Evolutionary conservation across 495 filamentous ascomycete genomes (phyloP), one percentile per base, ranked within the genome.

Genomic region (Geoglossum glabrum): DNA sequence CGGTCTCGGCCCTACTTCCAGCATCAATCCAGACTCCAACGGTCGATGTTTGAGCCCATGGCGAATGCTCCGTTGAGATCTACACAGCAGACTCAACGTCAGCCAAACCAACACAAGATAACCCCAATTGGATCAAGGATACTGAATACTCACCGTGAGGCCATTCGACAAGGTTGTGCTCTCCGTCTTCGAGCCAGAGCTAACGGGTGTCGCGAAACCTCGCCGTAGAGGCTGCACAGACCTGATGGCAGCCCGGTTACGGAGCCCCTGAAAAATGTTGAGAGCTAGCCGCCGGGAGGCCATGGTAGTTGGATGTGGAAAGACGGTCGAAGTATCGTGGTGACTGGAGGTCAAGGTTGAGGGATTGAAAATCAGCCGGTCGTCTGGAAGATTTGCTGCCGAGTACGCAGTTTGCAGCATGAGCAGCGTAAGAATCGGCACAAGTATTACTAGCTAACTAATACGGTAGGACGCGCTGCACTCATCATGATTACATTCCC

Each of bases 1-100:
- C 86, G 64, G 92, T 99, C 80, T 99, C 92, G 71, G 92, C 89
- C 70, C 92, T 80, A 72, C 86, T 93, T 71, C 92, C 92, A 78
- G 92, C 90, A 76, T 99, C 93, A 70, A 99, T 97, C 86, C 93
- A 99, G 49, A 99, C 86, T 67, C 92, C 92, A 64, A 97, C 93
- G 51, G 92, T 99, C 63, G 87, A 93, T 58, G 92, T 99, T 77
- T 97, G 90, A 62, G 92, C 90, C 79, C 88, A 97, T 65, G 92
- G 92, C 54, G 92, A 96, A 75, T 96, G 85, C 67, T 98, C 92
- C 65, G 92, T 93, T 60, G 92, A 90, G 69, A 97, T 87, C 93
- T 97, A 71, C 61, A 68, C 72, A 63, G 76, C 61, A 17, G 31
- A 55, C 46, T 56, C 31, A 63, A 21, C 33, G 26, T 28, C 27